These are phyloP conservation scores for Thinopyrum elongatum DNA, from an alignment of 176 grass and related monocot genomes.

Conservation along the genomic window DNA sequence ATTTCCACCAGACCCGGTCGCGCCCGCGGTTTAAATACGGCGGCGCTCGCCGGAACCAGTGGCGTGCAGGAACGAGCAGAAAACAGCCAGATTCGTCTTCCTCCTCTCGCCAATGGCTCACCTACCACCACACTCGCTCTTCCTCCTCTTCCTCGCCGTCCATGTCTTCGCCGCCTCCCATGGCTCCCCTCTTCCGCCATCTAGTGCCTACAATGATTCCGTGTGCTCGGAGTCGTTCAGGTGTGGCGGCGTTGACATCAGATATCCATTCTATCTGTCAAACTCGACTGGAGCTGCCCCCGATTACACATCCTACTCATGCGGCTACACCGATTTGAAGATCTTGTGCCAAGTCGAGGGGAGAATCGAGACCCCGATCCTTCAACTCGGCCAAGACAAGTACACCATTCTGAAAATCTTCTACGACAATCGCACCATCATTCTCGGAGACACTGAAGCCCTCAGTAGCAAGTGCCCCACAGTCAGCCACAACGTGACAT, in stretches of 20 bases:
- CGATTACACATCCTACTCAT: background rate
- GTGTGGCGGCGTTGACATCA: background rate
- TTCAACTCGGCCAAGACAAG: background rate
- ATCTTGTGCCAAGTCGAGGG: background rate
- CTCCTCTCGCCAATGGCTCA: slow-evolving; percentile 20
- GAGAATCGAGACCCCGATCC: fast-evolving
- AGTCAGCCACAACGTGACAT: background rate
- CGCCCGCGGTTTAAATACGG: background rate
- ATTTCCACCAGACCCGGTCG: background rate
- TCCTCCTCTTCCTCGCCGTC: slow-evolving; percentile 3
- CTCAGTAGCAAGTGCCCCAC: background rate
- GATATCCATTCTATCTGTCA: background rate
- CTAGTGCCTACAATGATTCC: background rate
- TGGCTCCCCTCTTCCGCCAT: background rate
- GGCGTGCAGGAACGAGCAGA: background rate
- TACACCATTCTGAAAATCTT: slow-evolving; percentile 1
- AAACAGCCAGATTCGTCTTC: background rate
- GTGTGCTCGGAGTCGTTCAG: background rate
- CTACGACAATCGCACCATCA: background rate
- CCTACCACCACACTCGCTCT: background rate
- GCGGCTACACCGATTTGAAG: slow-evolving; percentile 40
- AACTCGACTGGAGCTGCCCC: fast-evolving
- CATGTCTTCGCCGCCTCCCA: background rate
- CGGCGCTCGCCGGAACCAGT: background rate
- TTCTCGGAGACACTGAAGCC: background rate